A percentile compares a stretch with the other conserved stretches of the same genome.
Conservation (phyloP, 1,139 yeast species). For the Yamadazyma conglobata region DNA sequence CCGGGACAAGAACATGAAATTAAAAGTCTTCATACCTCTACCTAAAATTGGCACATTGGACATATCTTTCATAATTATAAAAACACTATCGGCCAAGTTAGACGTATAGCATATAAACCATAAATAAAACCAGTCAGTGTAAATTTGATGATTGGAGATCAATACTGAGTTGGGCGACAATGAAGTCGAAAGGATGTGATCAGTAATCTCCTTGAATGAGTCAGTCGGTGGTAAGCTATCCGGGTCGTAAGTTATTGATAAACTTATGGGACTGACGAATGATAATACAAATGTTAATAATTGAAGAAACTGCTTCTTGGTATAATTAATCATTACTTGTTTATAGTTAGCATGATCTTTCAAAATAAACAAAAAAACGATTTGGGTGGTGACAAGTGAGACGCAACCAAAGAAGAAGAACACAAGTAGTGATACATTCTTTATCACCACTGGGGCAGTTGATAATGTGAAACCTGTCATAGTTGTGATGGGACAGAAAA, state of each 20-base stretch:
- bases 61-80: constrained; percentile 77
- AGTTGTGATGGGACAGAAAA: too few species aligned
- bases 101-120: constrained; percentile 87
- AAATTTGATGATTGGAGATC: constrained; percentile 87
- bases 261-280: constrained; percentile 37
- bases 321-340: constrained; percentile 39
- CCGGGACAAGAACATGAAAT: constrained; percentile 76
- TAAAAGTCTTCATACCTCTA: constrained; percentile 77
- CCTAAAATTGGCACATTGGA: constrained; percentile 76
- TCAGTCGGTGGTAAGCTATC: constrained; percentile 18
- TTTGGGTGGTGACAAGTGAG: constrained; percentile 42
- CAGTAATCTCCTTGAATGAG: constrained; percentile 17
- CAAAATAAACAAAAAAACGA: constrained; percentile 29
- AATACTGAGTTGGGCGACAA: constrained; percentile 55
- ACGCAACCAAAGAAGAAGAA: constrained; percentile 45
- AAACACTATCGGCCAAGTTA: constrained; percentile 58
- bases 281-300: constrained; percentile 44
- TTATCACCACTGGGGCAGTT: too few species aligned
- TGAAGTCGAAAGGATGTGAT: constrained; percentile 27
- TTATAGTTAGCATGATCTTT: constrained; percentile 21
- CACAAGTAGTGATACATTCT: constrained; percentile 29
- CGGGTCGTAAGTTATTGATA: constrained; percentile 41
- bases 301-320: constrained; percentile 50
- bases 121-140: constrained; percentile 89
- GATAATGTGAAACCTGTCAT: too few species aligned